Base-by-base conservation (phyloP, 2,329 filamentous ascomycete species). In the Pseudogymnoascus sp. region DNA sequence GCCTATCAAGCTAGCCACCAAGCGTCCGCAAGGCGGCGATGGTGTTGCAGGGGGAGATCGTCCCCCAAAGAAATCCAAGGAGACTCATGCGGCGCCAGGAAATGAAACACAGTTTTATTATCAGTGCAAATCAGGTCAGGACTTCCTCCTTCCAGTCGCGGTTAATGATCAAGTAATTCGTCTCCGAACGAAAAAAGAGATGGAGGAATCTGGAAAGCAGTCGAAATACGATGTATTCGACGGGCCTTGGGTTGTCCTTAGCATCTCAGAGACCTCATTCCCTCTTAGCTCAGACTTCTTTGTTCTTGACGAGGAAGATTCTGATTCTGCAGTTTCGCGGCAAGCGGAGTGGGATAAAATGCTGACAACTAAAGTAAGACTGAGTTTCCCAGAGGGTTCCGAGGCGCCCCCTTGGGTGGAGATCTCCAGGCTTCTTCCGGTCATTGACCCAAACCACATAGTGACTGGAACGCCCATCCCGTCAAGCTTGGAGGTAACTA, bases 201-300 rank as follows among this genome's bases (percentile, higher is more conserved):
- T 60, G 18, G 35, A 38, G 16, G 35, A 59, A n/a, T 58, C 33
- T 16, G 57, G 57, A 38, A 58, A 58, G 12, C n/a, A 20, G 11
- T 57, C 58, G 9, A 38, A 61, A 35, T 59, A 25, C 5, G 60
- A 61, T 60, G 4, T 60, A 14, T 61, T 61, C 18, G 57, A 61
- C 18, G 60, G 57, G 6, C 60, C 60, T 9, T 61, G 60, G 60
- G 8, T 14, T 8, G 54, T 61, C n/a, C 14, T 61, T 35, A 36
- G 6, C 8, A 58, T 59, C n/a, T 50, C 33, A 20, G 22, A 59
- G 7, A 36, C 54, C n/a, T 33, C 20, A 33, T 30, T 33, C n/a
- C 41, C 43, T 61, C 25, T 36, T 18, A 43, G 58, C 25, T 35
- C 30, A 12, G 25, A 59, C 33, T 36, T 30, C n/a, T 30, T 58